Conservation (phyloP, 2,329 filamentous ascomycete species). For the Hypoxylon sp. region DNA sequence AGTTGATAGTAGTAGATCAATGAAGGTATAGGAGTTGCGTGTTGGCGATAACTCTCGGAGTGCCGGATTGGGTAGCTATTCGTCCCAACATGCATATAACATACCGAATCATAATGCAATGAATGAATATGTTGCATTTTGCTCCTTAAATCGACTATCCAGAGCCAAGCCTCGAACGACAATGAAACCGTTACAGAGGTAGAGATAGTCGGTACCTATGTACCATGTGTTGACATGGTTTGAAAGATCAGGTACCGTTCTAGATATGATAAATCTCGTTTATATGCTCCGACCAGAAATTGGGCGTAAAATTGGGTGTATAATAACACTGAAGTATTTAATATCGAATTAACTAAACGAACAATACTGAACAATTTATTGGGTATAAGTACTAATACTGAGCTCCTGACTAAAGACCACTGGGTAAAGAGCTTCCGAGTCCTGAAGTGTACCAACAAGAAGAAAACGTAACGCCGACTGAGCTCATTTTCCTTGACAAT, state of each 20-base stretch:
- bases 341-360: not conserved
- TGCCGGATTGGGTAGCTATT: not conserved
- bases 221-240: not conserved
- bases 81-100: slow-evolving; percentile 14
- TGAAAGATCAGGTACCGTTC: not conserved
- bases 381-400: slow-evolving; percentile 17
- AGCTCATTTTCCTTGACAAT: not conserved
- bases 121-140: not conserved
- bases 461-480: not conserved
- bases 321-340: not conserved
- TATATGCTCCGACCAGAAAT: not conserved
- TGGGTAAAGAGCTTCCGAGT: not conserved
- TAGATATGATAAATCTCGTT: not conserved
- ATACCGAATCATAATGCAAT: not conserved
- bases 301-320: not conserved
- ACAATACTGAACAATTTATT: not conserved
- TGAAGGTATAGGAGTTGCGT: not conserved
- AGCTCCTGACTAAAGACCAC: not conserved
- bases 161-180: slow-evolving; percentile 1
- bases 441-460: not conserved
- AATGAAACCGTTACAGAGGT: not conserved
- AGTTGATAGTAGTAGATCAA: not conserved
- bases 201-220: not conserved
- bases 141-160: not conserved
- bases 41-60: not conserved